Percentiles rank a stretch among this genome's conserved stretches.
These are phyloP conservation scores for Fonsecaea pedrosoi DNA, from an alignment of 2,329 filamentous ascomycete genomes.

Conservation along the genomic window DNA sequence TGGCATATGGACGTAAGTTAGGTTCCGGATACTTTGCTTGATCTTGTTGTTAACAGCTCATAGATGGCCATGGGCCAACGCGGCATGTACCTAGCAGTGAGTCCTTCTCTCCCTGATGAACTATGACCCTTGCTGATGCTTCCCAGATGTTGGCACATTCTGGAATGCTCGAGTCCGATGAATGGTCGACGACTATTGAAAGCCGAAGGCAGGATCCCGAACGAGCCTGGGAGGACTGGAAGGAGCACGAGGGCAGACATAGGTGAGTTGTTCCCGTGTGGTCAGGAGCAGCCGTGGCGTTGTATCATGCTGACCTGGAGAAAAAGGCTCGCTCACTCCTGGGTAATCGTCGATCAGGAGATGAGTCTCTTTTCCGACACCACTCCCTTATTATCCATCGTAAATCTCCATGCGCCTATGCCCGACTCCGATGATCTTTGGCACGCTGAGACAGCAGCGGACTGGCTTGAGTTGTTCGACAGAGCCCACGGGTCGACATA, in stretches of 20 bases:
- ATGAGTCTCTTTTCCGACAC: slow-evolving; percentile 71
- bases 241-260: slow-evolving; percentile 68
- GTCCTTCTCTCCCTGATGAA: slow-evolving; percentile 37
- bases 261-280: slow-evolving; percentile 54
- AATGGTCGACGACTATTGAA: slow-evolving; percentile 54
- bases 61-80: slow-evolving; percentile 73
- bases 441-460: slow-evolving; percentile 63
- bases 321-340: slow-evolving; percentile 72
- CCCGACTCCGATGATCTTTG: slow-evolving; percentile 69
- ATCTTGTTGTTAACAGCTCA: slow-evolving; percentile 21
- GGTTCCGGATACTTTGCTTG: background rate
- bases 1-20: slow-evolving; percentile 70
- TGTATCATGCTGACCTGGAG: slow-evolving; percentile 18
- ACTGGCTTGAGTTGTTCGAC: slow-evolving; percentile 67
- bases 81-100: slow-evolving; percentile 72
- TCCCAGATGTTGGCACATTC: slow-evolving; percentile 71
- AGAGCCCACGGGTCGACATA: slow-evolving; percentile 63
- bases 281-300: slow-evolving; percentile 4
- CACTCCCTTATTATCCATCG: slow-evolving; percentile 67
- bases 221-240: slow-evolving; percentile 68
- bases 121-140: slow-evolving; percentile 15
- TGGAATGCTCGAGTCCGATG: slow-evolving; percentile 66
- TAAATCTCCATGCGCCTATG: slow-evolving; percentile 69
- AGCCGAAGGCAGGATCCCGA: slow-evolving; percentile 55
- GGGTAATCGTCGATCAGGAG: slow-evolving; percentile 77